A percentile compares a stretch with the other conserved stretches of the same genome.
Evolutionary conservation across 139 green algal genomes (phyloP).

Genomic region (Volvox africanus): DNA sequence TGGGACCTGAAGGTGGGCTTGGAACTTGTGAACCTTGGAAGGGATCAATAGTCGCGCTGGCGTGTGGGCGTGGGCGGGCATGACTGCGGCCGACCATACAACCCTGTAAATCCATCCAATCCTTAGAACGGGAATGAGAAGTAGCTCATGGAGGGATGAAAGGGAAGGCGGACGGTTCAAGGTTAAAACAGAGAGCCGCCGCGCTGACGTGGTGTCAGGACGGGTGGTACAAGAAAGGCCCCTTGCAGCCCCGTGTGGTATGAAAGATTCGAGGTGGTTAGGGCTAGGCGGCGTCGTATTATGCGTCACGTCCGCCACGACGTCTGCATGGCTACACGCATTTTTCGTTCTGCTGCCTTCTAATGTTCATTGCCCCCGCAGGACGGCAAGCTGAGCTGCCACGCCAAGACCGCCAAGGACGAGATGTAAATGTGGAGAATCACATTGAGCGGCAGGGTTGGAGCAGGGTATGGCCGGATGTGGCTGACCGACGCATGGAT

Average conservation of each 20-base stretch:
- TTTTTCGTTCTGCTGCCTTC: background rate
- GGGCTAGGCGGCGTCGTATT: too few species aligned
- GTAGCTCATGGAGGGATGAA: background rate
- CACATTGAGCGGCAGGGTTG: background rate
- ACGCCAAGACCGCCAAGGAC: slow-evolving; percentile 19
- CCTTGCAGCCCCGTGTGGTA: background rate
- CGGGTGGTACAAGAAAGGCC: background rate
- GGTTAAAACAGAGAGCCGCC: too few species aligned
- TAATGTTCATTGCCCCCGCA: background rate
- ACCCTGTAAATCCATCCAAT: too few species aligned
- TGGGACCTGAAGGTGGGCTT: slow-evolving; percentile 40
- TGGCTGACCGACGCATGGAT: background rate
- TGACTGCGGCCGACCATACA: too few species aligned
- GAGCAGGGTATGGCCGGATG: background rate
- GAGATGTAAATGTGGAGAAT: background rate
- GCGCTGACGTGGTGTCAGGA: background rate
- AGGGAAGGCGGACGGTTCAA: too few species aligned
- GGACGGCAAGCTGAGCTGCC: slow-evolving; percentile 44
- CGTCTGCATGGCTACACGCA: background rate
- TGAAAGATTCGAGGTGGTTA: background rate
- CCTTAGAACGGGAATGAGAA: background rate
- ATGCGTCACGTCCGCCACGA: too few species aligned
- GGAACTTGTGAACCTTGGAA: background rate
- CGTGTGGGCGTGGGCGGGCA: too few species aligned
- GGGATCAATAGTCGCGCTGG: background rate